Evolutionary conservation across 192 early-diverging fungal species (phyloP).

Genomic region (Obelidium mucronatum): DNA sequence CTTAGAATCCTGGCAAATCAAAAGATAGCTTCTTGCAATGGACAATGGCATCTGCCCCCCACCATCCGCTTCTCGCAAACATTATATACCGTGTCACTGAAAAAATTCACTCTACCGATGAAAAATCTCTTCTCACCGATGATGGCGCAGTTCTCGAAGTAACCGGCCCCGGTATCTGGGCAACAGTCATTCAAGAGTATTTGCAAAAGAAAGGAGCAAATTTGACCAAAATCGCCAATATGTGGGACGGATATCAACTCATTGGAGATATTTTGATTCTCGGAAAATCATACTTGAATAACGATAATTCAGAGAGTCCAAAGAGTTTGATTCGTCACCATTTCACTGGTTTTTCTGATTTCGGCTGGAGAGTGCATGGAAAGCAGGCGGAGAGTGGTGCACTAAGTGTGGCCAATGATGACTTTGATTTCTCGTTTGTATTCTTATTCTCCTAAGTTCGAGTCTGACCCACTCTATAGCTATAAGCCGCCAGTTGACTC

Average conservation of each 20-base stretch:
- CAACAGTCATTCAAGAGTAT: conserved; percentile 23
- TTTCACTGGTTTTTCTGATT: conserved; percentile 29
- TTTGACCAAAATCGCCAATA: conserved; percentile 8
- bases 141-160: conserved; percentile 23
- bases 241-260: conserved; percentile 31
- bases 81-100: conserved; percentile 25
- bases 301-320: conserved; percentile 30
- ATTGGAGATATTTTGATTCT: conserved; percentile 22
- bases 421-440: conserved; percentile 19
- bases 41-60: conserved; percentile 39
- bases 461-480: no score
- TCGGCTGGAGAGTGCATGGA: conserved; percentile 24
- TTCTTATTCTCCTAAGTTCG: no score
- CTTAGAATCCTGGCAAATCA: conserved; percentile 13
- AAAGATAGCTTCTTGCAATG: conserved; percentile 34
- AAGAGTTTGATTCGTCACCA: conserved; percentile 30
- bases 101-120: conserved; percentile 22
- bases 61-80: conserved; percentile 37
- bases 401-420: neutral
- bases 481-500: conserved; percentile 9
- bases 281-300: conserved; percentile 30
- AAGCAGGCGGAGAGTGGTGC: neutral
- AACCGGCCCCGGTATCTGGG: conserved; percentile 24
- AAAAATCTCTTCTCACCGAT: neutral
- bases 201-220: conserved; percentile 6